Evolutionary conservation across 129 eudicot species (phyloP), one percentile per base, ranked within the genome.

Genomic region (Flaveria trinervia): DNA sequence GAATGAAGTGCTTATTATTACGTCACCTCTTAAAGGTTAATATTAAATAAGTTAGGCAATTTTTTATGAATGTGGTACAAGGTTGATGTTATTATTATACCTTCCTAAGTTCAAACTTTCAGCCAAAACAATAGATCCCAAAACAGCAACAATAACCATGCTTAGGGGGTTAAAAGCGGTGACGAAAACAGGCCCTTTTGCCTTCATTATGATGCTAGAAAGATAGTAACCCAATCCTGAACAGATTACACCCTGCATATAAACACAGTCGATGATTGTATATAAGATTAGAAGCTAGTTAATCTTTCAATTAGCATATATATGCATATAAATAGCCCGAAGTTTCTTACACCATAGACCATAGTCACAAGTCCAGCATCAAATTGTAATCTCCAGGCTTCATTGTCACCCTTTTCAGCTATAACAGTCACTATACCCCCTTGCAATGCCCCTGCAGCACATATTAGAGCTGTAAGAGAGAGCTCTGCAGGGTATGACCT

Each of bases 151-250:
- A 22, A 94, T 81, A 26, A 91, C 93, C 99, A 94, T 91, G 77
- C 80, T 68, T 26, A 94, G 77, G 39, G 99, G 99, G 64, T 71
- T 91, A 70, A 94, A 94, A 28, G 97, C 85, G 6, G 99, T 87
- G 41, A 91, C 97, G 44, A 94, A 91, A 77, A 94, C 93, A 0
- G 99, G 99, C 14, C 99, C 99, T 83, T 82, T 87, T 73, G 75
- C 75, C 79, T 86, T 82, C 96, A 94, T 89, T 65, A 91, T 74
- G 5, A 91, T 61, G 55, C 98, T 93, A 7, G 89, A 78, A n/a
- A 91, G 70, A 84, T 89, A 94, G 82, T 91, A 94, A 14, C 81
- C 80, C 60, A 94, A 54, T 65, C 97, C 99, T 4, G 99, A 94
- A 77, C 90, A 78, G 18, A 94, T 77, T 8, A 91, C 75, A 33